Evolutionary conservation across 495 filamentous ascomycete species (phyloP).

Genomic region (Aspergillus baeticus): DNA sequence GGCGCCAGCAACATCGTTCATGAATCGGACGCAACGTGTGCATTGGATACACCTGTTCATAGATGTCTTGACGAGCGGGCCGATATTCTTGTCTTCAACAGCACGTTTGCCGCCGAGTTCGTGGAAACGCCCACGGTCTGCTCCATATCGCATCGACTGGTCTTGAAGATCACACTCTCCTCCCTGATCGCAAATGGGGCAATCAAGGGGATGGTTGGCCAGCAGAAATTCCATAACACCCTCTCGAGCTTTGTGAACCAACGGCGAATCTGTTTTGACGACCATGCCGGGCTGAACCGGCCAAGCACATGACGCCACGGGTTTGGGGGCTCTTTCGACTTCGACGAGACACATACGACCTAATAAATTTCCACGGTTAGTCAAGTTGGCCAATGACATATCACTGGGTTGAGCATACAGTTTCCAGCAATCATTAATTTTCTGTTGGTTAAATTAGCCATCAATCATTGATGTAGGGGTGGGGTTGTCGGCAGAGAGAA

Average conservation of each 20-base stretch:
- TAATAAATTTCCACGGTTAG: slow-evolving; percentile 17
- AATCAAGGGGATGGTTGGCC: slow-evolving; percentile 96
- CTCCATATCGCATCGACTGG: slow-evolving; percentile 98
- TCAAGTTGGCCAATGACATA: background rate
- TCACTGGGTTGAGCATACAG: slow-evolving; percentile 49
- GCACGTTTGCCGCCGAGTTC: slow-evolving; percentile 92
- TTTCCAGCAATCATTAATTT: slow-evolving; percentile 99
- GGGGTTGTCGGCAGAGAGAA: background rate
- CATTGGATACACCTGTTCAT: slow-evolving; percentile 99
- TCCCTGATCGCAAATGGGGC: slow-evolving; percentile 97
- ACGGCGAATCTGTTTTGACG: slow-evolving; percentile 93
- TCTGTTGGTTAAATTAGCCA: slow-evolving; percentile 46
- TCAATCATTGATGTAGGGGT: slow-evolving; percentile 5
- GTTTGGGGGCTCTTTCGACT: slow-evolving; percentile 92
- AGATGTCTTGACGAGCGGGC: slow-evolving; percentile 98
- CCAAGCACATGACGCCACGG: slow-evolving; percentile 98
- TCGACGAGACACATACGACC: slow-evolving; percentile 97
- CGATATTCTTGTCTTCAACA: slow-evolving; percentile 99
- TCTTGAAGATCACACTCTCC: slow-evolving; percentile 99
- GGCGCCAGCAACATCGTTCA: slow-evolving; percentile 94
- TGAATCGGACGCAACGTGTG: slow-evolving; percentile 95
- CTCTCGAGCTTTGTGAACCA: slow-evolving; percentile 95
- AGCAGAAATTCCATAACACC: slow-evolving; percentile 99
- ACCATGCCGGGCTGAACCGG: slow-evolving; percentile 98
- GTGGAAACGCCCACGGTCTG: slow-evolving; percentile 94